Base-by-base conservation (phyloP, 164 flowering plant species). In the Malania oleifera region DNA sequence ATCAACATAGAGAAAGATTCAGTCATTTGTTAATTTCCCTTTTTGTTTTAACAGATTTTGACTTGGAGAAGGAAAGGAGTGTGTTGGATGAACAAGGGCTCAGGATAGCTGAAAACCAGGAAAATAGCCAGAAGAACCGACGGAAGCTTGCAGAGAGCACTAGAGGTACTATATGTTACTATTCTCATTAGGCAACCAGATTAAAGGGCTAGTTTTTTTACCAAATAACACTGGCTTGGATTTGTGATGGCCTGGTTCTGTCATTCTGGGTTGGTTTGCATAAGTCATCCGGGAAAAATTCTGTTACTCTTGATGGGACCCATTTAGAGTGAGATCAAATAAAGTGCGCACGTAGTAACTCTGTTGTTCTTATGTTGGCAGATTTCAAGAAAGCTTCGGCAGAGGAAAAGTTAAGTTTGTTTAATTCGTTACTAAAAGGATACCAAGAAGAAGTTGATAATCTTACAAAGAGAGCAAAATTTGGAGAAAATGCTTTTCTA, bases 371-470 rank as follows among this genome's bases (percentile, higher is more conserved):
- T 34, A 19, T 65, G 19, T 53, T 52, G 40, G 62, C 87, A 93
- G 97, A 86, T 72, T 93, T 93, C 74, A 93, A 84, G 81, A 93
- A 85, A 73, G 99, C 99, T 70, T 73, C 95, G 7, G 43, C 84
- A 1, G 97, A 95, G 48, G 97, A 95, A 24, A 95, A 95, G 79
- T 74, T 89, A 66, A 77, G 61, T 59, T 71, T 82, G 71, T 95
- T 95, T 76, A 91, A 81, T 68, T 81, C 99, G 24, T 80, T 91
- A 57, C 95, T 95, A 10, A 95, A 85, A 83, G 89, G 90, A 26
- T 95, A 86, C 62, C 99, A 95, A 73, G 99, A 95, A 68, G 99
- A 95, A 75, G 96, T 95, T 68, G 99, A 95, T 66, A 95, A 95
- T 69, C 82, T 95, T 62, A 95, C 99, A 35, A 95, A 95, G 73